Evolutionary conservation across 495 filamentous ascomycete species (phyloP).

Genomic region (Penicillium desertorum): DNA sequence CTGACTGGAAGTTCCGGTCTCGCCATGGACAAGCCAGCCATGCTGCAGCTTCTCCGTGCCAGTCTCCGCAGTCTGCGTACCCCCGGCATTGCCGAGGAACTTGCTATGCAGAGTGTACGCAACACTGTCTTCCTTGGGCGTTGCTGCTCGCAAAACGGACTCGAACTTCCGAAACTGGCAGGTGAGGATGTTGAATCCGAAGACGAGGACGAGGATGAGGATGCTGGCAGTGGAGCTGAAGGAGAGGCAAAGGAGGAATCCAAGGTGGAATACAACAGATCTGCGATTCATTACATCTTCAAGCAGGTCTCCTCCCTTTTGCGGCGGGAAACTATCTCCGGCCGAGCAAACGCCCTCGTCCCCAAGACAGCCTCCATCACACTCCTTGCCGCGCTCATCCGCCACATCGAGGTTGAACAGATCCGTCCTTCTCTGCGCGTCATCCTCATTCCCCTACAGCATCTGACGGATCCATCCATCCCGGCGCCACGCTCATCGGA

Average conservation of each 20-base stretch:
- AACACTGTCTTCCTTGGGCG: conserved; percentile 75
- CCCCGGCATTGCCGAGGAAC: conserved; percentile 61
- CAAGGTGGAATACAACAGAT: conserved; percentile 23
- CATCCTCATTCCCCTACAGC: conserved; percentile 77
- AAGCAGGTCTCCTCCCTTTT: conserved; percentile 72
- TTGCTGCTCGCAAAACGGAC: conserved; percentile 62
- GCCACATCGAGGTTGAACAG: conserved; percentile 55
- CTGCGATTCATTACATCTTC: conserved; percentile 72
- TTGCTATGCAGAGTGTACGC: conserved; percentile 69
- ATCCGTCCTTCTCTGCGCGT: conserved; percentile 58
- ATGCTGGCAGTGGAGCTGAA: conserved; percentile 22
- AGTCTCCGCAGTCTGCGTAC: conserved; percentile 66
- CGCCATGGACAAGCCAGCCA: conserved; percentile 59
- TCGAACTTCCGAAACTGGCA: conserved; percentile 48
- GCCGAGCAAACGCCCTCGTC: conserved; percentile 57
- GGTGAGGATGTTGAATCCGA: conserved; percentile 41
- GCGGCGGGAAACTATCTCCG: conserved; percentile 68
- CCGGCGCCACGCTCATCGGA: conserved; percentile 64
- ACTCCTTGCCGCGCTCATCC: conserved; percentile 61
- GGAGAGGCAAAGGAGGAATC: conserved; percentile 37
- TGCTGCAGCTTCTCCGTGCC: conserved; percentile 63
- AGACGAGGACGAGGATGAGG: conserved; percentile 45
- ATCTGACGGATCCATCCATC: conserved; percentile 78
- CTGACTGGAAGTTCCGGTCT: conserved; percentile 70
- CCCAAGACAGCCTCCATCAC: conserved; percentile 76